Evolutionary conservation across 2,329 filamentous ascomycete genomes (phyloP).

Genomic region (Cordyceps cicadae): DNA sequence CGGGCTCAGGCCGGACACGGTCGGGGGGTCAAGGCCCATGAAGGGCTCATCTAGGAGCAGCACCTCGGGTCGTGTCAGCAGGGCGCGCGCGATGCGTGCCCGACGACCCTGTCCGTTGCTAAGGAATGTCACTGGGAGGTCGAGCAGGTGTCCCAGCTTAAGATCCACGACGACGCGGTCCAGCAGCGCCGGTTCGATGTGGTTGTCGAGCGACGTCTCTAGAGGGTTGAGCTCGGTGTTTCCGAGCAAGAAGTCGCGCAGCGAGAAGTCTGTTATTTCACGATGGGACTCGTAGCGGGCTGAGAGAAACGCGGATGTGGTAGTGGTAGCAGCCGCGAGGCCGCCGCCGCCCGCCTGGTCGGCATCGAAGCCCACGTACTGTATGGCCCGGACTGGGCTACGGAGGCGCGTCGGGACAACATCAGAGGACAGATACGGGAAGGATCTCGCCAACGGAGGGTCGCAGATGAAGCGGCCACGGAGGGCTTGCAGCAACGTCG

Average conservation of each 20-base stretch:
- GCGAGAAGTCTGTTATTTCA: conserved; percentile 80
- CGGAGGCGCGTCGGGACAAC: conserved; percentile 48
- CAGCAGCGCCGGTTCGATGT: conserved; percentile 43
- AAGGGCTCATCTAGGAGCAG: conserved; percentile 89
- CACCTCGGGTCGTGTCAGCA: conserved; percentile 71
- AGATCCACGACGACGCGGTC: conserved; percentile 61
- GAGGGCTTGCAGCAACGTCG: conserved; percentile 72
- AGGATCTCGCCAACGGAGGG: conserved; percentile 67
- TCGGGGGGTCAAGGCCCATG: conserved; percentile 88
- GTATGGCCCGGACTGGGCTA: conserved; percentile 60
- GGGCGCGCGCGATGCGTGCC: conserved; percentile 77
- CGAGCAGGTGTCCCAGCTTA: conserved; percentile 57
- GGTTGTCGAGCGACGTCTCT: conserved; percentile 28
- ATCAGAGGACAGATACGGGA: conserved; percentile 64
- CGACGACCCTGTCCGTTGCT: conserved; percentile 90
- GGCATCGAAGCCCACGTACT: conserved; percentile 84
- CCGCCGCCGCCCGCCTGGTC: conserved; percentile 48
- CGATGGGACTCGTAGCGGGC: conserved; percentile 83
- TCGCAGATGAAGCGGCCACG: conserved; percentile 66
- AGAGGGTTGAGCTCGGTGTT: conserved; percentile 76
- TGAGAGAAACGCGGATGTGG: conserved; percentile 72
- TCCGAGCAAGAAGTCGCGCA: conserved; percentile 72
- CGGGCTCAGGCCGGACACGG: conserved; percentile 60
- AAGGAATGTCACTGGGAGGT: conserved; percentile 78
- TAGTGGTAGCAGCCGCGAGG: conserved; percentile 40